Evolutionary conservation across 2,329 filamentous ascomycete species (phyloP), one percentile per base, ranked within the genome.

Genomic region (Phyllosticta citribraziliensis): DNA sequence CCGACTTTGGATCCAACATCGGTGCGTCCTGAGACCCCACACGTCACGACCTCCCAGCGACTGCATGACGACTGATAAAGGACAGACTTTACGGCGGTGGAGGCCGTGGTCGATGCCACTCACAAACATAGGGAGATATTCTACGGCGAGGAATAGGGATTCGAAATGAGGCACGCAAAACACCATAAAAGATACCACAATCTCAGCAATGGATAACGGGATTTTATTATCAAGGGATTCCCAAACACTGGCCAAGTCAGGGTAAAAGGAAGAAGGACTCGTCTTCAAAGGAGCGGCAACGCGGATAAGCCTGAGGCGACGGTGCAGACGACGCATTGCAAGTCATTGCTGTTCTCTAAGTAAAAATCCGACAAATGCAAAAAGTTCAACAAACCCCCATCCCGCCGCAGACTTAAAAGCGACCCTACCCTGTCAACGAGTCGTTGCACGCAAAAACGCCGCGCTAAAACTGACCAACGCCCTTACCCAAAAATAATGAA

Each of bases 41-140:
- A 11, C 19, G 35, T 12, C 17, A 22, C 33, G 30, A 51, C 55
- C 50, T 58, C 56, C 22, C n/a, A 10, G 3, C 19, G 19, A 12
- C 52, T n/a, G 9, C n/a, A 10, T 3, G 12, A 8, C 52, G 30
- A 40, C 35, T 58, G 27, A 58, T 30, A 3, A 57, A 19, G 24
- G 6, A 8, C 66, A 93, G 91, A 97, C 75, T 89, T 88, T 74
- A 81, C 80, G 58, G 82, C 90, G 35, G 88, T 86, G 63, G 85
- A 89, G 62, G 84, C 87, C 0, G 88, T 97, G 2, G 92, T 96
- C 17, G 89, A 97, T 62, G 87, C 85, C 40, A 94, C 91, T 35
- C 92, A 97, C 75, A 83, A 86, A 56, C 84, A 91, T 71, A 89
- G 88, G 70, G 79, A 85, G 64, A 87, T 97, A 57, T 97, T 97